Evolutionary conservation across 2,329 filamentous ascomycete genomes (phyloP).

Genomic region (Paecilomyces formosus): DNA sequence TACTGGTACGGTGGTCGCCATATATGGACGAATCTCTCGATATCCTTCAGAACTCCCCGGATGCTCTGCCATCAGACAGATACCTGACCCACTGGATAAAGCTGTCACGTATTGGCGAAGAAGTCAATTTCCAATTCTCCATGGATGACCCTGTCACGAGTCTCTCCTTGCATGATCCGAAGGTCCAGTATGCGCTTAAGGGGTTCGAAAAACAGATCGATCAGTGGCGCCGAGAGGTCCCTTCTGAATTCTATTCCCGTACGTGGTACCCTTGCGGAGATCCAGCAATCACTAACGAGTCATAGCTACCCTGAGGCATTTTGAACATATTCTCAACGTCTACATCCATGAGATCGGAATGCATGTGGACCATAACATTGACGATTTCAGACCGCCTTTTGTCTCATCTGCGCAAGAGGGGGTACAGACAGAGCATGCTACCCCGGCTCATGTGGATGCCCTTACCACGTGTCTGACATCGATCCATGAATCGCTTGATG

Average conservation of each 20-base stretch:
- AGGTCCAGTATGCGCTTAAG: conserved; percentile 57
- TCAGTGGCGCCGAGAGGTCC: conserved; percentile 50
- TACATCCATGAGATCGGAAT: conserved; percentile 73
- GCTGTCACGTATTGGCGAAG: conserved; percentile 58
- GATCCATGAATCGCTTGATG: conserved; percentile 59
- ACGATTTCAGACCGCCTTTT: conserved; percentile 42
- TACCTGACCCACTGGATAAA: conserved; percentile 51
- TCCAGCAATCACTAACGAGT: conserved; percentile 6
- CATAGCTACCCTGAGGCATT: conserved; percentile 54
- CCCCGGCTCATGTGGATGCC: conserved; percentile 57
- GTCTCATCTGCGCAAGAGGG: conserved; percentile 38
- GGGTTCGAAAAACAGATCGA: conserved; percentile 59
- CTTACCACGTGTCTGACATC: conserved; percentile 60
- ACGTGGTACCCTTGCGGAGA: conserved; percentile 23
- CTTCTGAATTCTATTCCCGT: conserved; percentile 50
- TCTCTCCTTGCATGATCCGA: conserved; percentile 51
- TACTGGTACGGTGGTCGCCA: conserved; percentile 53
- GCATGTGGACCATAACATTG: conserved; percentile 53
- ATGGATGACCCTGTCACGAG: conserved; percentile 56
- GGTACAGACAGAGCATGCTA: conserved; percentile 29
- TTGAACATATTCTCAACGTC: conserved; percentile 58
- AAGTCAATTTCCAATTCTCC: conserved; percentile 59
- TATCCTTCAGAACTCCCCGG: conserved; percentile 48
- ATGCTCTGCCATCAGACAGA: conserved; percentile 51
- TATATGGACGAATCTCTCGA: conserved; percentile 58